Base-by-base conservation (phyloP, 2,329 filamentous ascomycete genomes). In the Aschersonia sp. region DNA sequence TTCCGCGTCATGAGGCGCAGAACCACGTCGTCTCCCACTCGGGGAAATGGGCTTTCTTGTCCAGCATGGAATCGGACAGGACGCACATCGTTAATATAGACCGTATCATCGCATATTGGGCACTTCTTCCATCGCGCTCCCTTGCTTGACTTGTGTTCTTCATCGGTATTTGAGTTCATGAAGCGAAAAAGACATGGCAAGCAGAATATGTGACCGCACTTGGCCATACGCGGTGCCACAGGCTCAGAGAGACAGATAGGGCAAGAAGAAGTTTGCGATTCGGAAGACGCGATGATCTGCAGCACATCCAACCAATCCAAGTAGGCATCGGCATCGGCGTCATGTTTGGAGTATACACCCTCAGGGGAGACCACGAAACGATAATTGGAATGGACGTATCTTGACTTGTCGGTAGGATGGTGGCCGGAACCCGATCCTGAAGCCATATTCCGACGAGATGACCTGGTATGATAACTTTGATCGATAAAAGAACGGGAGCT, bases 191-290 rank as follows among this genome's bases (percentile, higher is more conserved):
- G 67, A 61, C 92, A 98, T 5, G 92, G 83, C 35, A 97, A 70
- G 61, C 92, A 98, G 62, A 95, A 97, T 10, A 98, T 95, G 61
- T 98, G 92, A 1, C 92, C 92, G 59, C 92, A 98, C 59, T 83
- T 90, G 41, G 92, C 89, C 90, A 98, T 98, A 48, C 92, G 81
- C 32, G 92, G 89, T 6, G 92, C 92, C 14, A 94, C 87, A 1
- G 92, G 92, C 48, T 85, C 86, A 2, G 85, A 94, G 31, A 98
- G 76, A 59, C 92, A 98, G 47, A 98, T 98, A 0, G 92, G 92
- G 61, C 92, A 98, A 29, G 85, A 87, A 3, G 89, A 78, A 42
- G 81, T 74, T 65, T 98, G 92, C 0, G 89, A 95, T 63, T 92
- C 81, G 48, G 85, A 78, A 2, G 90, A 97, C 7, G 86, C 92